These are phyloP conservation scores for Apostasia ramifera DNA, from an alignment of 106 monocot genomes.

Conservation along the genomic window DNA sequence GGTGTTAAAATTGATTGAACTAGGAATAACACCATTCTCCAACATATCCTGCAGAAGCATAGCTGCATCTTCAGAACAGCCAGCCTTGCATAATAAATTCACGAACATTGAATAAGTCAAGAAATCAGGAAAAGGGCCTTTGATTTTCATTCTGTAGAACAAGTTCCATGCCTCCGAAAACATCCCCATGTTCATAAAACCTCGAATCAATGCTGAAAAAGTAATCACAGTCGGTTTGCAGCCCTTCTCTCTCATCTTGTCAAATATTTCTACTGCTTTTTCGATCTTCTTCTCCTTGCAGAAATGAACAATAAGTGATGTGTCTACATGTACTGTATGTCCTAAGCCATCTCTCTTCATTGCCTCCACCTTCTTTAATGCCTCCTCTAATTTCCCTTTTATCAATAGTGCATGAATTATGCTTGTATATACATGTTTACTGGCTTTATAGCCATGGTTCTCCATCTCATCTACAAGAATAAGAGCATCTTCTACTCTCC, in stretches of 20 bases:
- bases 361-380: constrained; percentile 45
- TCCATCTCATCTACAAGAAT: constrained; percentile 23
- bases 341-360: constrained; percentile 63
- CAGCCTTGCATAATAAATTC: constrained; percentile 48
- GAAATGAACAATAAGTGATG: constrained; percentile 77
- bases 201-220: constrained; percentile 73
- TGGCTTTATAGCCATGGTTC: constrained; percentile 30
- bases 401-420: constrained; percentile 68
- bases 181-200: constrained; percentile 66
- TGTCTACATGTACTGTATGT: constrained; percentile 53
- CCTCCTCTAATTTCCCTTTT: constrained; percentile 43
- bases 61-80: constrained; percentile 65
- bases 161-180: constrained; percentile 62
- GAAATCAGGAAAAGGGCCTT: constrained; percentile 75
- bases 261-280: constrained; percentile 51
- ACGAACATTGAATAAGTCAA: constrained; percentile 86
- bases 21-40: constrained; percentile 47
- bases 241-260: constrained; percentile 56
- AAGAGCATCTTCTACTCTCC: constrained; percentile 49
- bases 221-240: constrained; percentile 69
- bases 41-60: constrained; percentile 68
- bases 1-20: constrained; percentile 67
- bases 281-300: constrained; percentile 48
- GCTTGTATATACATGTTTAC: constrained; percentile 65
- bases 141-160: constrained; percentile 43